Percentiles rank a stretch among this genome's conserved stretches.
Evolutionary conservation across 179 eudicot genomes (phyloP).

Genomic region (Monotropa hypopitys): DNA sequence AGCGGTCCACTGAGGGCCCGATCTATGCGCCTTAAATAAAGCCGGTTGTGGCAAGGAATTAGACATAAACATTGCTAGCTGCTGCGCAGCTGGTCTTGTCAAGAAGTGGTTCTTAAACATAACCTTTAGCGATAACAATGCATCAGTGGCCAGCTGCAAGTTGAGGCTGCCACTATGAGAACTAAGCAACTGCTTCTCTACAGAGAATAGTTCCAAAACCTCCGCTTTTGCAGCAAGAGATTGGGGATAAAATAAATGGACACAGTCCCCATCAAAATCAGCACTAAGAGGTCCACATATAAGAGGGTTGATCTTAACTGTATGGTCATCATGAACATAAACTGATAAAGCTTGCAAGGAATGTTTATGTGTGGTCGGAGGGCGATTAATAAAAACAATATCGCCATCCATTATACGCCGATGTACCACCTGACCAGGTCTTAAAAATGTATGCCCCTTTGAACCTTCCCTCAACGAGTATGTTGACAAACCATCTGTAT

Average conservation of each 20-base stretch:
- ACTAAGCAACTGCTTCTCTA: constrained; percentile 79
- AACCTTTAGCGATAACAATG: constrained; percentile 53
- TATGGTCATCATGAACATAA: constrained; percentile 79
- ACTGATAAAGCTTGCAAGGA: constrained; percentile 78
- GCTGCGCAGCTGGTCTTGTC: constrained; percentile 49
- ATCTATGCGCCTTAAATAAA: constrained; percentile 25
- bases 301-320: constrained; percentile 78
- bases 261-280: constrained; percentile 92
- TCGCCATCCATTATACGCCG: constrained; percentile 93
- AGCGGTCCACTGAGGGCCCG: constrained; percentile 71
- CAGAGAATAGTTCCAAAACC: constrained; percentile 81
- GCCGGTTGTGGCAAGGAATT: constrained; percentile 46
- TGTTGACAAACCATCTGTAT: constrained; percentile 58
- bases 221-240: constrained; percentile 92
- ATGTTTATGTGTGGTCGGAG: constrained; percentile 93
- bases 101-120: constrained; percentile 46
- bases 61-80: constrained; percentile 59
- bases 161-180: constrained; percentile 81
- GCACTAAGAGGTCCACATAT: constrained; percentile 93
- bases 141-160: constrained; percentile 71
- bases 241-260: constrained; percentile 87
- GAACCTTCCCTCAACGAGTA: constrained; percentile 88
- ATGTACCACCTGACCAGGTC: constrained; percentile 74
- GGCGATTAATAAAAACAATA: constrained; percentile 82
- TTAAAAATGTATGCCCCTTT: constrained; percentile 84